A percentile compares a stretch with the other conserved stretches of the same genome.
phyloP scores from a whole-genome alignment of 2,329 filamentous ascomycete genomes.

The Dryadomyces sulphureus region DNA sequence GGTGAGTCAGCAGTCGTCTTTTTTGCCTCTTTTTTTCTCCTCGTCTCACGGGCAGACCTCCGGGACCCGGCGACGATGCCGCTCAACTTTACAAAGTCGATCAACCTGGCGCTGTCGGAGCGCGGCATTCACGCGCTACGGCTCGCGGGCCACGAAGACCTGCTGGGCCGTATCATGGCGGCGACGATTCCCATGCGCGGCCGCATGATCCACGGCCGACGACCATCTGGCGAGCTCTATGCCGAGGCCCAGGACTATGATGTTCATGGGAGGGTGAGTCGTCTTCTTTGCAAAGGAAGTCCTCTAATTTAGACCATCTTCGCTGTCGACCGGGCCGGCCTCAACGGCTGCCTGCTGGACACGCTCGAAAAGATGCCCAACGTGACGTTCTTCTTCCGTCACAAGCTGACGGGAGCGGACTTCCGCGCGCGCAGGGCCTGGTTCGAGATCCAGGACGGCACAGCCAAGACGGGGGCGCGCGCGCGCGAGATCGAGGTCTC shows the following conservation, averaged over 20 bases:
- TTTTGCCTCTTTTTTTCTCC: no score
- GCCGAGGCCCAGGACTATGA: slow-evolving; percentile 83
- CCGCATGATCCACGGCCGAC: slow-evolving; percentile 81
- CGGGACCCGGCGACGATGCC: slow-evolving; percentile 69
- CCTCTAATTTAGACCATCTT: slow-evolving; percentile 49
- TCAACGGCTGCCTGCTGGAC: slow-evolving; percentile 76
- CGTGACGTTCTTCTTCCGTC: slow-evolving; percentile 81
- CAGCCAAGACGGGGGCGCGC: slow-evolving; percentile 24
- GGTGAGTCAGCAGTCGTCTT: slow-evolving; percentile 34
- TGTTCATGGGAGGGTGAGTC: slow-evolving; percentile 58
- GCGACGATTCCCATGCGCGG: slow-evolving; percentile 87
- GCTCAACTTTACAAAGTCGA: slow-evolving; percentile 95
- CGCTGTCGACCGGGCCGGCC: slow-evolving; percentile 67
- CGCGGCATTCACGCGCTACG: slow-evolving; percentile 81
- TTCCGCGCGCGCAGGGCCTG: slow-evolving; percentile 68
- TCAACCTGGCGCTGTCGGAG: slow-evolving; percentile 90
- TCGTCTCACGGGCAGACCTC: slow-evolving; percentile 46
- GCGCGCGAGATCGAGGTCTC: slow-evolving; percentile 59
- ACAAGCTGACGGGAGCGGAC: slow-evolving; percentile 84
- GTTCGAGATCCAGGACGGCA: slow-evolving; percentile 50
- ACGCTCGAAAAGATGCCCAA: slow-evolving; percentile 73
- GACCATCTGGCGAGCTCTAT: slow-evolving; percentile 49
- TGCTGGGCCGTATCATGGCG: slow-evolving; percentile 60
- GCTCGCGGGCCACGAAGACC: slow-evolving; percentile 46
- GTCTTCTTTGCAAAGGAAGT: slow-evolving; percentile 15